Base-by-base conservation (phyloP, 208 protist species). In the Trypanosoma lewisi region DNA sequence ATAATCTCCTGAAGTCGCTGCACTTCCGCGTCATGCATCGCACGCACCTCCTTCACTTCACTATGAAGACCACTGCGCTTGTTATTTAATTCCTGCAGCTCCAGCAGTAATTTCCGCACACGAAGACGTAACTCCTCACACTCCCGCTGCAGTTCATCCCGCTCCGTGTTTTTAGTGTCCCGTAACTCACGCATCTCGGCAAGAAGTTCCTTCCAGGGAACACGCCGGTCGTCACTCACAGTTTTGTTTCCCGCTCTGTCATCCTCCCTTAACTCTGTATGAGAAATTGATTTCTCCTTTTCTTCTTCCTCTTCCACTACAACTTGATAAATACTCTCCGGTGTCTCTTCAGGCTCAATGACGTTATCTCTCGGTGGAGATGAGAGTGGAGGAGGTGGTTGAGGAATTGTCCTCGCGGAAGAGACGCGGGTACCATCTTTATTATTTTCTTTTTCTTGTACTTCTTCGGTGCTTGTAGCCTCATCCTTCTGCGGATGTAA, bases 141-240 rank as follows among this genome's bases (percentile, higher is more conserved):
- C 28, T 63, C 50, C 6, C n/a, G 31, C 54, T 48, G 51, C 21
- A 53, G 36, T 23, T 48, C 55, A 19, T 57, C 56, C 2, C 53
- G 61, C 31, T 76, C 59, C 23, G 12, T 25, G 57, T 70, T 76
- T 37, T 76, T 76, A 8, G 50, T 34, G 14, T 49, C 63, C 27
- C 70, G 49, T 41, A 70, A 34, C 25, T 60, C 41, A 17, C 63
- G 53, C 31, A 76, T 25, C 50, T 76, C 70, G 2, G 49, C 33
- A 7, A 55, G 45, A 45, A 60, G 52, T 21, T 76, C 42, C 30
- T 41, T 34, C 44, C 59, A 63, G 3, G 63, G 54, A 6, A 68
- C 37, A n/a, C n/a, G n/a, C n/a, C n/a, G n/a, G n/a, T n/a, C n/a
- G n/a, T n/a, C n/a, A n/a, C n/a, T n/a, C n/a, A n/a, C n/a, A n/a